phyloP scores from a whole-genome alignment of 2,329 filamentous ascomycete genomes.

The Chrysoporthe cubensis region DNA sequence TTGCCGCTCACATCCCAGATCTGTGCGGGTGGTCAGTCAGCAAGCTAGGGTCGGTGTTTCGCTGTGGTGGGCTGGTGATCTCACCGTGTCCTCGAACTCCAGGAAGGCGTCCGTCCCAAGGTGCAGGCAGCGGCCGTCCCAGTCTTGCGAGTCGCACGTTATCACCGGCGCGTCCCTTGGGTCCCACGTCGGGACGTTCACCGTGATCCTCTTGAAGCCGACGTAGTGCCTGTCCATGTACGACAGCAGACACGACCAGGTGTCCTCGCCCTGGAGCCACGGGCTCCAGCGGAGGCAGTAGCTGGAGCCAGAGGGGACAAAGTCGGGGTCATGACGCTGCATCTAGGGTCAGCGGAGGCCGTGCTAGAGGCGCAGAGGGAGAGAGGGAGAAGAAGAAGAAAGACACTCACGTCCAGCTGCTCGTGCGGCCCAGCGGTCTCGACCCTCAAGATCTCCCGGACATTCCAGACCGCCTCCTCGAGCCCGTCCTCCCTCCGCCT shows the following conservation, averaged over 20 bases:
- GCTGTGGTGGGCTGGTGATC: constrained; percentile 27
- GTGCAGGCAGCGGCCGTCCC: constrained; percentile 53
- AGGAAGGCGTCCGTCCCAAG: constrained; percentile 58
- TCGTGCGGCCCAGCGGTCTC: constrained; percentile 50
- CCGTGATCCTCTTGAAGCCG: constrained; percentile 56
- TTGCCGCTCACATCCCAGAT: constrained; percentile 46
- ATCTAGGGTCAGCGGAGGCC: not conserved
- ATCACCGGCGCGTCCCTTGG: constrained; percentile 41
- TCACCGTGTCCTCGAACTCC: constrained; percentile 57
- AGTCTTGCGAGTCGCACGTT: constrained; percentile 46
- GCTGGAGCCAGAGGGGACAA: constrained; percentile 50
- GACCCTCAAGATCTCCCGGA: constrained; percentile 56
- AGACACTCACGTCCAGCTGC: constrained; percentile 37
- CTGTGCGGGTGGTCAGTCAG: constrained; percentile 34
- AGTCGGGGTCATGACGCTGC: constrained; percentile 49
- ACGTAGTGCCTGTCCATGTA: constrained; percentile 57
- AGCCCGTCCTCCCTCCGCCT: constrained; percentile 29
- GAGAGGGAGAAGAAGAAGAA: too few relatives aligned
- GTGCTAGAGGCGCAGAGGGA: not conserved
- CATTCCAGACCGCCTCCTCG: constrained; percentile 47
- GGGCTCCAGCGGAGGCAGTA: constrained; percentile 60
- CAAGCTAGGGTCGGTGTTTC: not conserved
- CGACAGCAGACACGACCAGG: constrained; percentile 50
- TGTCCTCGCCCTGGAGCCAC: constrained; percentile 46
- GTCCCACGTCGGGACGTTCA: constrained; percentile 43